Conservation (phyloP, 108 stramenopile genomes). For the Discostella stelligeroides region DNA sequence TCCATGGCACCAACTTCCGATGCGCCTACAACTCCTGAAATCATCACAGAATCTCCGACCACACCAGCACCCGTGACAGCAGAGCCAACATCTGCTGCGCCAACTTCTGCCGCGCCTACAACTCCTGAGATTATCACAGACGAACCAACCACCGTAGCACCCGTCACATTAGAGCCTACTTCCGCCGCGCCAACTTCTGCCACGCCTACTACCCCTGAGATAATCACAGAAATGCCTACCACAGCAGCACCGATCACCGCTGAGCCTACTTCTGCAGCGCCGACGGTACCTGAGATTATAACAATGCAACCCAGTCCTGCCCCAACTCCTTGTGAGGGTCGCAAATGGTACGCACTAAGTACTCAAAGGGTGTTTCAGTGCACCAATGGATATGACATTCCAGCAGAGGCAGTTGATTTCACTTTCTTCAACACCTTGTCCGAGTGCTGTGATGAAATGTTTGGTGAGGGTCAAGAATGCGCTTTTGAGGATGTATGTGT, state of each 20-base stretch:
- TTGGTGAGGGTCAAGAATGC: not conserved
- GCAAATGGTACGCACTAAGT: conserved; percentile 14
- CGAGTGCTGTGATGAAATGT: not conserved
- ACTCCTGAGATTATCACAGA: not conserved
- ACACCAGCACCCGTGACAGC: not conserved
- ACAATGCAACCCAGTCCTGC: not conserved
- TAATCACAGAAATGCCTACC: not conserved
- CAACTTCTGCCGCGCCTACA: too few relatives aligned
- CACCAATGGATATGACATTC: conserved; percentile 13
- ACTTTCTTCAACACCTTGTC: not conserved
- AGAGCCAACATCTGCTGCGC: not conserved
- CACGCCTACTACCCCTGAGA: not conserved
- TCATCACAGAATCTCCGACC: not conserved
- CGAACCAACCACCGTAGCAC: not conserved
- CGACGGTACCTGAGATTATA: not conserved
- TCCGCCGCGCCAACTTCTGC: not conserved
- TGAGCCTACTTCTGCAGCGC: too few relatives aligned
- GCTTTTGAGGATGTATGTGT: not conserved
- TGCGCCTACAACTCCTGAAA: too few relatives aligned
- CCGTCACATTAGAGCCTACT: not conserved
- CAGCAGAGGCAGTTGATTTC: not conserved
- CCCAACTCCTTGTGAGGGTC: conserved; percentile 7
- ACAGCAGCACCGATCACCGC: not conserved
- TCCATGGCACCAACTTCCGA: too few relatives aligned
- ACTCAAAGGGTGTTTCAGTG: not conserved